Conservation (phyloP, 345 rosid genomes). For the Arabis alpina region DNA sequence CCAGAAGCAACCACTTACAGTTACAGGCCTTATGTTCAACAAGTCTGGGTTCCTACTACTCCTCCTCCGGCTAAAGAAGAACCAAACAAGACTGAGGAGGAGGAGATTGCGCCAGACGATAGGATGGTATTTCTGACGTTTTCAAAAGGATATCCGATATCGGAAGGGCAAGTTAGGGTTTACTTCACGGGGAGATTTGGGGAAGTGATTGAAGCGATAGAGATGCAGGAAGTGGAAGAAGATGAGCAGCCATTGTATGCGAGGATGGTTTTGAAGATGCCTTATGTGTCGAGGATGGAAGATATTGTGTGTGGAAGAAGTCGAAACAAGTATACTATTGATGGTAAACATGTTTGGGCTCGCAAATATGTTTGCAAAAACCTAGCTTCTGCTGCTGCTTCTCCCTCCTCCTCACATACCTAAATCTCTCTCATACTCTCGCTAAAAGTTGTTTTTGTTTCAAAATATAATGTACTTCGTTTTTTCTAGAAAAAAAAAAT, state of each 20-base stretch:
- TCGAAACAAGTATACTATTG: slow-evolving; percentile 64
- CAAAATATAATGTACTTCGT: no score
- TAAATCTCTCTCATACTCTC: background rate
- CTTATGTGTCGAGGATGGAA: slow-evolving; percentile 10
- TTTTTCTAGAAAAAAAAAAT: no score
- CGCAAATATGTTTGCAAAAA: slow-evolving; percentile 49
- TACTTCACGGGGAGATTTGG: slow-evolving; percentile 59
- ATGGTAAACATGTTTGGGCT: slow-evolving; percentile 83
- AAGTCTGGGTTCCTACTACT: background rate
- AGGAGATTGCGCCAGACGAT: slow-evolving; percentile 43
- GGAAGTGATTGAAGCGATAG: slow-evolving; percentile 49
- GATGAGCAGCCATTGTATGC: slow-evolving; percentile 59
- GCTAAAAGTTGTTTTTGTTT: background rate
- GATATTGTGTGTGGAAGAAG: slow-evolving; percentile 41
- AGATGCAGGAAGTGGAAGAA: slow-evolving; percentile 53
- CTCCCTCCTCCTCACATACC: slow-evolving; percentile 4
- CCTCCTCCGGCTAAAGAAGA: slow-evolving; percentile 2
- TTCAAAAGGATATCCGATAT: slow-evolving; percentile 67
- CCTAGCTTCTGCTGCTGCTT: background rate
- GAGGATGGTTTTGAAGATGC: slow-evolving; percentile 46
- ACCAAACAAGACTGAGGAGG: background rate
- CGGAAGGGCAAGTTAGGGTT: slow-evolving; percentile 53
- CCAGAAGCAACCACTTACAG: background rate
- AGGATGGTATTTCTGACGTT: slow-evolving; percentile 72
- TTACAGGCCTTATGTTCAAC: background rate